Evolutionary conservation across 2,329 filamentous ascomycete genomes (phyloP).

Genomic region (Talaromyces piceae): DNA sequence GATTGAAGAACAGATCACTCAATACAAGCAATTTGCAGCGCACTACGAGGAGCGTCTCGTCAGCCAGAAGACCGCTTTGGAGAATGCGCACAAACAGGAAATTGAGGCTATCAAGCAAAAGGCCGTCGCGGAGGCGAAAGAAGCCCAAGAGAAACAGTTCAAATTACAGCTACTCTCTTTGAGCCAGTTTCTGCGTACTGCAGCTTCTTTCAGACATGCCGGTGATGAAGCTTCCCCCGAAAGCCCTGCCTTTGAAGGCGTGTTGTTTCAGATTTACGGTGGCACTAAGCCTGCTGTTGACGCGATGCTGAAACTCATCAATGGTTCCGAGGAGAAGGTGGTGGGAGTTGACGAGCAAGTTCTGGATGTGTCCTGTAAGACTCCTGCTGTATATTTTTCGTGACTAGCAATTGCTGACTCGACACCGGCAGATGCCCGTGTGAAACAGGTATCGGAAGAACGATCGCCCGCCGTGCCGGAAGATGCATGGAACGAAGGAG

Average conservation of each 20-base stretch:
- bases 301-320: conserved; percentile 53
- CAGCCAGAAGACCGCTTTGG: conserved; percentile 50
- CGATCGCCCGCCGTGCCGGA: conserved; percentile 27
- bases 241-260: conserved; percentile 57
- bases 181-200: conserved; percentile 56
- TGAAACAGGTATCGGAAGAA: conserved; percentile 44
- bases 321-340: conserved; percentile 52
- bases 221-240: conserved; percentile 53
- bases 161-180: conserved; percentile 51
- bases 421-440: conserved; percentile 39
- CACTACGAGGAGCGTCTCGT: conserved; percentile 50
- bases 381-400: conserved; percentile 2
- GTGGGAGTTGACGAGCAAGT: conserved; percentile 48
- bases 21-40: conserved; percentile 54
- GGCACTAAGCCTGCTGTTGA: conserved; percentile 53
- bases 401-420: conserved; percentile 10
- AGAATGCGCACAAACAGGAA: conserved; percentile 49
- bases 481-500: conserved; percentile 42
- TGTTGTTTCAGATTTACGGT: conserved; percentile 56
- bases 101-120: conserved; percentile 47
- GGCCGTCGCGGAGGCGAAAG: conserved; percentile 41
- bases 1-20: conserved; percentile 53
- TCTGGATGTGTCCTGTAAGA: conserved; percentile 53
- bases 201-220: conserved; percentile 52
- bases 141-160: conserved; percentile 41